Percentiles rank a stretch among this genome's conserved stretches.
Evolutionary conservation across 805 yeast genomes (phyloP).

Genomic region (Monosporozyma aquatica): DNA sequence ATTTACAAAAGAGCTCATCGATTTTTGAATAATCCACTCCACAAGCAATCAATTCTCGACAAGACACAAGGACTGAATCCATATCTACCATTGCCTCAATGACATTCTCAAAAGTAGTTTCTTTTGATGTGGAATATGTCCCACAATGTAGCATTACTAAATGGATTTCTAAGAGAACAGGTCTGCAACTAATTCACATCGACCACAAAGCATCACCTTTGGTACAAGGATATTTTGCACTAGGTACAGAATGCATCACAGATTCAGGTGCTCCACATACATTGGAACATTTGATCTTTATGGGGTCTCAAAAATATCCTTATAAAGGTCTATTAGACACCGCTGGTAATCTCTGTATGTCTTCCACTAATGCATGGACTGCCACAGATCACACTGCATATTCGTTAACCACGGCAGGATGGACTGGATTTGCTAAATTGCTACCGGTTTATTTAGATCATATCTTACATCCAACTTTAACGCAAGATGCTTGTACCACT

Average conservation of each 20-base stretch:
- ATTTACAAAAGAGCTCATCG: no score
- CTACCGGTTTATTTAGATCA: constrained; percentile 90
- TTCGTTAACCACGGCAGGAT: constrained; percentile 85
- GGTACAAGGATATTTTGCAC: constrained; percentile 90
- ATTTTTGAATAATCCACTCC: background rate
- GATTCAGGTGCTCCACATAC: constrained; percentile 95
- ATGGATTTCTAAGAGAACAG: constrained; percentile 74
- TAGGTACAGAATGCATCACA: constrained; percentile 82
- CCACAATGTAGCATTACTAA: constrained; percentile 56
- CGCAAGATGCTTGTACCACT: constrained; percentile 84
- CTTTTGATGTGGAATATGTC: constrained; percentile 64
- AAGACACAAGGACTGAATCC: background rate
- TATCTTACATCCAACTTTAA: constrained; percentile 69
- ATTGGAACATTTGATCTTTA: constrained; percentile 83
- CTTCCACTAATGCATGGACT: constrained; percentile 95
- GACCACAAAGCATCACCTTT: constrained; percentile 71
- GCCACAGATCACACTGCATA: constrained; percentile 93
- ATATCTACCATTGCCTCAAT: background rate
- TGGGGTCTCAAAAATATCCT: constrained; percentile 87
- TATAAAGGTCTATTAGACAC: constrained; percentile 86
- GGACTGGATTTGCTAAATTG: constrained; percentile 82
- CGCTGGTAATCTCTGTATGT: constrained; percentile 73
- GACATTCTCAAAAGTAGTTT: constrained; percentile 28
- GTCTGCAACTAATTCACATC: constrained; percentile 69
- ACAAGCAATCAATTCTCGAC: background rate